Evolutionary conservation across 1,284 basidiomycete genomes (phyloP).

Genomic region (Trichosporon sp.): DNA sequence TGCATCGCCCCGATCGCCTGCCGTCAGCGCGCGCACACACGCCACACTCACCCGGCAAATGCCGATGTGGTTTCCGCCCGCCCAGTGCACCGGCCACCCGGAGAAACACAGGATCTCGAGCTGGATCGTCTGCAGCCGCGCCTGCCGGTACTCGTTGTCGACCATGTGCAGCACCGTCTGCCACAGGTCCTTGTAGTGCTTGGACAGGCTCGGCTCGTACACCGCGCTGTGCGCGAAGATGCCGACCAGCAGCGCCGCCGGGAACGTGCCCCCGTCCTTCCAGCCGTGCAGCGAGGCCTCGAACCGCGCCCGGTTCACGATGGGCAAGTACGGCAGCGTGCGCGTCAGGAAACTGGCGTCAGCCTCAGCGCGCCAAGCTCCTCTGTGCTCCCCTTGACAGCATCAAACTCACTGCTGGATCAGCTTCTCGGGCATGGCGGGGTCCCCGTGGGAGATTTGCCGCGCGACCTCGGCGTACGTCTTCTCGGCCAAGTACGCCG

Average conservation of each 20-base stretch:
- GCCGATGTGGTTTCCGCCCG: conserved; percentile 24
- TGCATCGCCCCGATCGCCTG: conserved; percentile 21
- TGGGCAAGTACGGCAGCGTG: conserved; percentile 25
- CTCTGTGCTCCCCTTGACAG: not conserved
- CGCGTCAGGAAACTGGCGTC: conserved; percentile 21
- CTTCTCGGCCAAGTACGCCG: conserved; percentile 19
- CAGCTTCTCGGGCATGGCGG: conserved; percentile 14
- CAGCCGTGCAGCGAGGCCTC: conserved; percentile 18
- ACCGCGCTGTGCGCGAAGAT: conserved; percentile 25
- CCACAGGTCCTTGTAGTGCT: conserved; percentile 19
- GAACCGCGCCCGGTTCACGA: conserved; percentile 27
- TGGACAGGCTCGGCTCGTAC: conserved; percentile 16
- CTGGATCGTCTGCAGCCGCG: conserved; percentile 27
- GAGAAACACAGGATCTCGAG: conserved; percentile 24
- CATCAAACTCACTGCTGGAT: conserved; percentile 18
- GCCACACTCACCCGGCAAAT: conserved; percentile 18
- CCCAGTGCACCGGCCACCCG: conserved; percentile 24
- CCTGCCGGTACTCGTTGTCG: conserved; percentile 24
- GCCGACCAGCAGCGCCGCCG: conserved; percentile 22
- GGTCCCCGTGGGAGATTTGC: conserved; percentile 10
- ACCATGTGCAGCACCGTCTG: conserved; percentile 21
- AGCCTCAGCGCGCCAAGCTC: too few relatives aligned
- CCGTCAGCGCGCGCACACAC: not conserved
- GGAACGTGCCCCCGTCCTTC: conserved; percentile 21
- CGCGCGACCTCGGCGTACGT: conserved; percentile 14